Evolutionary conservation across 2,329 filamentous ascomycete species (phyloP), one percentile per base, ranked within the genome.

Genomic region (Calonectria honghensis): DNA sequence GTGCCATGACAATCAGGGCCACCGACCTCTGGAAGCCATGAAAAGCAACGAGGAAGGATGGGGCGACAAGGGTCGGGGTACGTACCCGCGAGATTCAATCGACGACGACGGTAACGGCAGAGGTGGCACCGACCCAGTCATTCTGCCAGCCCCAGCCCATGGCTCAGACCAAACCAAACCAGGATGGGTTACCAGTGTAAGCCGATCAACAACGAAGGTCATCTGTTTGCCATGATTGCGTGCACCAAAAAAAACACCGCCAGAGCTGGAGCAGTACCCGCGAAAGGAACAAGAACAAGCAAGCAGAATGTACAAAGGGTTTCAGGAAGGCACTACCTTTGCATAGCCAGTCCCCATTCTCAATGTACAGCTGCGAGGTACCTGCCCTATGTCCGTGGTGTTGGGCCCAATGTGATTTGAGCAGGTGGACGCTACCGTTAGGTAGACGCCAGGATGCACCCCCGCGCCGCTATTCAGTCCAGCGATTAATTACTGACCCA

Each of bases 101-200:
- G 16, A 50, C 59, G 41, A 32, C 24, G 35, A 61, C 37, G 29
- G 57, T 37, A 50, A 70, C 59, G 37, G 66, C 57, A 51, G 68
- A 65, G 51, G 67, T 73, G 59, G 51, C 51, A 73, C 72, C 71
- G 63, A 61, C 51, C 59, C 59, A 59, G 50, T 50, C 66, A 63
- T 51, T 52, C 41, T 59, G 57, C 68, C 68, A 70, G 50, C 32
- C 41, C 64, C 65, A 68, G 48, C 50, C 65, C 65, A 39, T 32
- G 61, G 59, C 29, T 65, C 70, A 67, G 50, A 50, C 45, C 64
- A 67, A 41, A 31, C 50, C 45, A 13, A 41, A 31, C 50, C 45
- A 13, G 31, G 45, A 52, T 37, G 45, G 64, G 31, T 51, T 52
- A 67, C 61, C 57, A 61, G 57, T 61, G 57, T 61, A 61, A 61